Conservation (phyloP, 2,329 filamentous ascomycete genomes). For the Botrytis hyacinthi region DNA sequence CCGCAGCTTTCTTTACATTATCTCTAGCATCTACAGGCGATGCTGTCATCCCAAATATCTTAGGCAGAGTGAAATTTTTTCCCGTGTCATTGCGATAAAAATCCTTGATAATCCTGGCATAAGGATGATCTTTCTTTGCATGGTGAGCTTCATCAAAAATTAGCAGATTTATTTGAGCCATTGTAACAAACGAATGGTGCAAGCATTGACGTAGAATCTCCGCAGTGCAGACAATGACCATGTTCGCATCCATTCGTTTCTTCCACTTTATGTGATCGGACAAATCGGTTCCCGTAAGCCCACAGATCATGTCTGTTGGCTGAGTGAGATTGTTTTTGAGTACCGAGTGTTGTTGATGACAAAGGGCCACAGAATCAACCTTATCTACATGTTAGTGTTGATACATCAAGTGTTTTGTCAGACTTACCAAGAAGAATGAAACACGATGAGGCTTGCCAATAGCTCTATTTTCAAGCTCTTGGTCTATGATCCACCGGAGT, state of each 20-base stretch:
- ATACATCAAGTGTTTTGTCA: too few relatives aligned
- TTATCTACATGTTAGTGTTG: not conserved
- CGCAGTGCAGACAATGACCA: conserved; percentile 89
- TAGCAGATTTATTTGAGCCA: conserved; percentile 81
- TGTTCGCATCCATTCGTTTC: conserved; percentile 59
- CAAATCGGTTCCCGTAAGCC: conserved; percentile 61
- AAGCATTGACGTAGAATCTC: conserved; percentile 80
- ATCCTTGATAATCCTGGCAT: conserved; percentile 85
- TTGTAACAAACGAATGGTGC: conserved; percentile 73
- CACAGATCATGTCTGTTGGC: conserved; percentile 70
- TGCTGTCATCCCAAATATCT: conserved; percentile 94
- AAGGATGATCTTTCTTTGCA: conserved; percentile 89
- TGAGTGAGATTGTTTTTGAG: conserved; percentile 78
- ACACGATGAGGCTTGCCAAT: conserved; percentile 59
- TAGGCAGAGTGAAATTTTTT: conserved; percentile 55
- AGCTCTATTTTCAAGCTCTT: conserved; percentile 70
- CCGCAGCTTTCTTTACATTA: conserved; percentile 68
- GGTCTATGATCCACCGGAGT: conserved; percentile 70
- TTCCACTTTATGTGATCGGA: conserved; percentile 61
- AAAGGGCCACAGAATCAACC: conserved; percentile 81
- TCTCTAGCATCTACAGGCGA: conserved; percentile 85
- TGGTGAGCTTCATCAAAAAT: conserved; percentile 98
- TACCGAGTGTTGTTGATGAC: conserved; percentile 84
- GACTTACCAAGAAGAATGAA: conserved; percentile 74
- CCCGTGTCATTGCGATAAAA: conserved; percentile 60